These are phyloP conservation scores for Thecaphora thlaspeos DNA, from an alignment of 1,284 basidiomycete species.

Conservation along the genomic window DNA sequence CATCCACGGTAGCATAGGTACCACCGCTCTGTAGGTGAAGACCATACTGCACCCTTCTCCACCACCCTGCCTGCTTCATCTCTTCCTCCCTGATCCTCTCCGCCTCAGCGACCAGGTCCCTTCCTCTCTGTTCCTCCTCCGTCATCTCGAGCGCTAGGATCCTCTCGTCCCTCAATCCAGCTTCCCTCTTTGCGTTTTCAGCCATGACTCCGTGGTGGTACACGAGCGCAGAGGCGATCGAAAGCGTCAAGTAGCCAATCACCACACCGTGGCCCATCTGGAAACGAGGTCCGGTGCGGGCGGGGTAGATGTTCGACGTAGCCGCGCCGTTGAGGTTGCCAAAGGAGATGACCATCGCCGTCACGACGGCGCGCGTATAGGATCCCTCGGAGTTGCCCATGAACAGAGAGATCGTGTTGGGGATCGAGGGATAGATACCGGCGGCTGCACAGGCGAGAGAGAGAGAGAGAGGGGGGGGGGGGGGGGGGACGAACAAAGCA, in stretches of 20 bases:
- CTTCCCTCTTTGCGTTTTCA: constrained; percentile 68
- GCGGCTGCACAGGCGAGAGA: too few relatives aligned
- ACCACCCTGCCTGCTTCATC: constrained; percentile 6
- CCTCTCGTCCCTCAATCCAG: constrained; percentile 69
- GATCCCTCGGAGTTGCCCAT: constrained; percentile 73
- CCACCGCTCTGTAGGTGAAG: constrained; percentile 33
- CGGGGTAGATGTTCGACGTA: constrained; percentile 70
- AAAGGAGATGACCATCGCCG: constrained; percentile 60
- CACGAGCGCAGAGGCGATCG: constrained; percentile 63
- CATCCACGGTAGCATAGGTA: constrained; percentile 35
- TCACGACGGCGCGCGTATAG: constrained; percentile 72
- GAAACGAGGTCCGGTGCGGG: constrained; percentile 69
- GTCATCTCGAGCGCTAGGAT: constrained; percentile 59
- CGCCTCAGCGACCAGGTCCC: constrained; percentile 20
- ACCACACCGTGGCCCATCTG: constrained; percentile 69
- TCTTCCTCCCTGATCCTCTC: constrained; percentile 18
- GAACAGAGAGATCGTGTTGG: constrained; percentile 72
- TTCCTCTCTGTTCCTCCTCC: constrained; percentile 11
- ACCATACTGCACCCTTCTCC: constrained; percentile 11
- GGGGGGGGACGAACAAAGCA: too few relatives aligned
- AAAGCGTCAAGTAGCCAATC: constrained; percentile 70
- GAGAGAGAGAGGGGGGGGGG: too few relatives aligned
- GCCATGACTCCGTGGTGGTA: constrained; percentile 63
- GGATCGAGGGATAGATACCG: constrained; percentile 68
- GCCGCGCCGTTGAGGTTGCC: constrained; percentile 63